Evolutionary conservation across 2,329 filamentous ascomycete genomes (phyloP), one percentile per base, ranked within the genome.

Genomic region (Lasiodiplodia sp.): DNA sequence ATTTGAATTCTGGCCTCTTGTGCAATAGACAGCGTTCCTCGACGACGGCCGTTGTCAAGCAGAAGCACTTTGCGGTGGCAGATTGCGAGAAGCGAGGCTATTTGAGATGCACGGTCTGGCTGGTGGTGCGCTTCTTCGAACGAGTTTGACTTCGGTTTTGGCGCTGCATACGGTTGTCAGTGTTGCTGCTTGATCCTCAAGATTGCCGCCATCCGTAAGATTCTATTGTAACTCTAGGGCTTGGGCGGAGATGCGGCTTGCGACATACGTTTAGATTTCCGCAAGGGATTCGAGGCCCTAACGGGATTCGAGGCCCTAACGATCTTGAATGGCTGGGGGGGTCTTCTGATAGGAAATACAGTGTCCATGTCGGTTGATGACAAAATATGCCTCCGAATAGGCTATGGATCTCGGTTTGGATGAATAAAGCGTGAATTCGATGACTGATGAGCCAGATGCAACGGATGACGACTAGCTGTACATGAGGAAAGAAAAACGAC

Each of bases 381-480:
- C 10, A 49, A 37, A 25, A n/a, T 8, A 28, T n/a, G 23, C 16
- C n/a, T 14, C 28, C 14, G 18, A 21, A 18, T 25, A 60, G 3
- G 18, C 2, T 7, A 18, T 60, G 38, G 37, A 37, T 49, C 11
- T 11, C 25, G 38, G 25, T 10, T 4, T 34, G 58, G 31, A 63
- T 31, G 5, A 23, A 62, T 47, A 62, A 18, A 63, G 37, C 10
- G 18, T 23, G 23, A 16, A 51, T 21, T 47, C 28, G 23, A n/a
- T 49, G 37, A 31, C 5, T 25, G 60, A 12, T 31, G 47, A 52
- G 4, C 6, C n/a, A 31, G 21, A 38, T 52, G 58, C 31, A 64
- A 52, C 60, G 47, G 58, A 64, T 18, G 60, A 64, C 11, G 60
- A 64, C 23, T 52, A 64, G 60, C 44, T 64, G 31, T 52, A 52